Base-by-base conservation (phyloP, 192 early-diverging fungal genomes). In the Lobulomyces angularis region DNA sequence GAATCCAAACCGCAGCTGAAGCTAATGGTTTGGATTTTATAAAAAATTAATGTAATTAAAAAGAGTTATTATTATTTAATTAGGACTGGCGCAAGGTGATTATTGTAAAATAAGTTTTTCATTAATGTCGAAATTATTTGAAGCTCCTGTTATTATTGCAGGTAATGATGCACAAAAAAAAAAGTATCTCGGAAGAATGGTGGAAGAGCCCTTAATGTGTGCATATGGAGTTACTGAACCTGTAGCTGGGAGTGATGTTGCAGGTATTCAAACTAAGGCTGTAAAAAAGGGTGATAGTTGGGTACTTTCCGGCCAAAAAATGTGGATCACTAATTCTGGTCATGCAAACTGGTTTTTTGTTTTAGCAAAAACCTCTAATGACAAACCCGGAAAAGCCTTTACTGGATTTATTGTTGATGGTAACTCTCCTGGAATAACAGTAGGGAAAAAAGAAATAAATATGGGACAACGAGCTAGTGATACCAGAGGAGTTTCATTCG, bases 261-360 rank as follows among this genome's bases (percentile, higher is more conserved):
- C 82, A 20, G 80, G 82, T 23, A 39, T 81, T 43, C 62, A 63
- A 40, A 84, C 82, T 12, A 65, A 51, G 16, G 84, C 82, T 3
- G 77, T 72, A 18, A 79, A 81, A 51, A 78, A 75, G 57, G 79
- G 80, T n/a, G 71, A 84, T 58, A 69, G 74, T 38, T 88, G 83
- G 81, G 55, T 83, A 0, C 62, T 84, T 34, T 84, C 82, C 50
- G 88, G 89, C 21, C 74, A 80, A 50, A 96, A 96, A 71, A 92
- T 92, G 87, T 96, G 88, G 88, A 96, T 96, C 57, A 96, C 91
- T 38, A 96, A 96, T 53, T 84, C 83, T 46, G 88, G 86, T 20
- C 77, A 91, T 53, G 91, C 91, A 44, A 90, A 96, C 77, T 96
- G 89, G 89, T 92, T 74, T 81, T 96, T 92, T 65, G 76, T 92